Evolutionary conservation across 306 rosid species (phyloP).

Genomic region (Acacia crassicarpa): DNA sequence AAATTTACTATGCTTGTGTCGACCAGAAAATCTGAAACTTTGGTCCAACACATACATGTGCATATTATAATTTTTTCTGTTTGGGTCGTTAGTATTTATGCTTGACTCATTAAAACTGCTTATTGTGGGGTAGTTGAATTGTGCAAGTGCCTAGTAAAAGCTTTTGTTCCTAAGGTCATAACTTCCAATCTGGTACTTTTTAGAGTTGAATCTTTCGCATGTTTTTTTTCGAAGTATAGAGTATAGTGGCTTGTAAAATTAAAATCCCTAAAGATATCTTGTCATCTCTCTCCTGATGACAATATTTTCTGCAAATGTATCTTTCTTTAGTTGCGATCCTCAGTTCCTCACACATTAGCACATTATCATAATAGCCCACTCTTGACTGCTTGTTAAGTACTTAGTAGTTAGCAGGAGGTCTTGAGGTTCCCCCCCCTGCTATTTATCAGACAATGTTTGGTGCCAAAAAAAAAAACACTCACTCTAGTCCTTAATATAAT

Average conservation of each 20-base stretch:
- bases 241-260: background rate
- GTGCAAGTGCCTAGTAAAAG: background rate
- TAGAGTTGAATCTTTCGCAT: background rate
- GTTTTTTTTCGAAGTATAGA: background rate
- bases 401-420: too few species aligned
- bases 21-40: background rate
- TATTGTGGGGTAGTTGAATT: constrained; percentile 5
- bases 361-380: background rate
- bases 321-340: background rate
- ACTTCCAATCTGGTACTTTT: background rate
- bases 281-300: background rate
- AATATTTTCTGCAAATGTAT: background rate
- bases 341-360: background rate
- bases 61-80: background rate
- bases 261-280: background rate
- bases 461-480: background rate
- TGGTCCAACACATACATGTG: background rate
- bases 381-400: background rate
- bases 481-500: too few species aligned
- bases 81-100: background rate
- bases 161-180: background rate
- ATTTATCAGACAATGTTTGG: too few species aligned
- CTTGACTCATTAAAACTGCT: background rate
- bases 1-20: background rate
- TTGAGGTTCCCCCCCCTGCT: background rate